phyloP scores from a whole-genome alignment of 73 alveolate species.

The Durusdinium trenchii region DNA sequence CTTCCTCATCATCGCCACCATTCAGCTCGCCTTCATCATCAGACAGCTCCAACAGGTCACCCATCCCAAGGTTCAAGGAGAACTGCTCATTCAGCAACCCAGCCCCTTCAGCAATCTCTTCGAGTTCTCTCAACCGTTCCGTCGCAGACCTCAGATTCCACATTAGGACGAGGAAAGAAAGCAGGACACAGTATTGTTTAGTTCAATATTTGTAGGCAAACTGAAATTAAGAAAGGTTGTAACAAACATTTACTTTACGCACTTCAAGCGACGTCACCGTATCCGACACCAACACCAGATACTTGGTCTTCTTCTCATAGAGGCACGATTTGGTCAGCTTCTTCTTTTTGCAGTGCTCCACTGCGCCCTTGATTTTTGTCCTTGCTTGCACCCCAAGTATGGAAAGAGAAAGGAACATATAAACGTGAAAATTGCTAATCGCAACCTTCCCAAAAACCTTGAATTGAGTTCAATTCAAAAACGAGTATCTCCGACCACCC shows the following conservation, averaged over 20 bases:
- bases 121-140: neutral
- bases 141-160: neutral
- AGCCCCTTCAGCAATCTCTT: neutral
- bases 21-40: neutral
- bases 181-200: neutral
- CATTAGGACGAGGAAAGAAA: neutral
- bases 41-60: neutral
- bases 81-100: neutral
- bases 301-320: neutral
- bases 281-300: conserved; percentile 3
- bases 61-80: neutral
- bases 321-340: neutral
- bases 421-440: too few species aligned
- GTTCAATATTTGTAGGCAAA: neutral
- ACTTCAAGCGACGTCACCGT: neutral
- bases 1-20: neutral
- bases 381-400: neutral
- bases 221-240: neutral
- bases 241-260: neutral
- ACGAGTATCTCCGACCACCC: neutral
- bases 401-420: neutral
- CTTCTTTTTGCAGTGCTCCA: neutral
- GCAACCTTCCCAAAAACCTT: neutral
- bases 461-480: neutral
- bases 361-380: conserved; percentile 20